These are phyloP conservation scores for Monilinia polystroma DNA, from an alignment of 2,329 filamentous ascomycete genomes.

Conservation along the genomic window DNA sequence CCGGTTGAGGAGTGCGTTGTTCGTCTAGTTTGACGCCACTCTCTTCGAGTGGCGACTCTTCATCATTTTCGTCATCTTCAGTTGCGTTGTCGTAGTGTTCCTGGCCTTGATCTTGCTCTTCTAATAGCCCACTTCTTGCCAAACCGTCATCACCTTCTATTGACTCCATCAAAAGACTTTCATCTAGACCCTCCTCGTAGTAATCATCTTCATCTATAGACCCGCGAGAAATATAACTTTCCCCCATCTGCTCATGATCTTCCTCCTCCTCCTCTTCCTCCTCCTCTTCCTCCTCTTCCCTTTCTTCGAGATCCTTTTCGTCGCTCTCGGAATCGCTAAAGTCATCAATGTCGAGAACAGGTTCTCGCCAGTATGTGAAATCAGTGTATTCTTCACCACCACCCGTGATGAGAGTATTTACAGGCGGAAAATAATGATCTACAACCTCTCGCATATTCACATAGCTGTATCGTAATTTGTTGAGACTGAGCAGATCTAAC, in stretches of 20 bases:
- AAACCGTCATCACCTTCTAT: conserved; percentile 35
- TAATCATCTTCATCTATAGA: conserved; percentile 48
- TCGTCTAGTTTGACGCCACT: conserved; percentile 6
- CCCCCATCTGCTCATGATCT: conserved; percentile 52
- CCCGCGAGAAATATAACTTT: conserved; percentile 57
- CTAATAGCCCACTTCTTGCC: conserved; percentile 37
- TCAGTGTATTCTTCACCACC: conserved; percentile 95
- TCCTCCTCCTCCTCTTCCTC: conserved; percentile 52
- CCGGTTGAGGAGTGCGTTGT: conserved; percentile 14
- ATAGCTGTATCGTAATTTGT: conserved; percentile 95
- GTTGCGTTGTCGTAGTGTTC: conserved; percentile 17
- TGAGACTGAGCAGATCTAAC: conserved; percentile 82
- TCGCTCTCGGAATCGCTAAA: conserved; percentile 81
- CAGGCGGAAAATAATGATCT: conserved; percentile 95
- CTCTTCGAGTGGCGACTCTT: not conserved
- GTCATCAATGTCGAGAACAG: conserved; percentile 78
- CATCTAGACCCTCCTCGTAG: conserved; percentile 39
- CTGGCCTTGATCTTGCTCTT: conserved; percentile 35
- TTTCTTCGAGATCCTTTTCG: conserved; percentile 54
- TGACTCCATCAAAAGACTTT: conserved; percentile 34
- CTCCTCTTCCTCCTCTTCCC: conserved; percentile 50
- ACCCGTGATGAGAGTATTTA: conserved; percentile 79
- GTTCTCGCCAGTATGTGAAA: conserved; percentile 93
- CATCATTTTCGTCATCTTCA: conserved; percentile 24
- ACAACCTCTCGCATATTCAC: conserved; percentile 96